Base-by-base conservation (phyloP, 257 asterid species). In the Solanum lycopersicoides region DNA sequence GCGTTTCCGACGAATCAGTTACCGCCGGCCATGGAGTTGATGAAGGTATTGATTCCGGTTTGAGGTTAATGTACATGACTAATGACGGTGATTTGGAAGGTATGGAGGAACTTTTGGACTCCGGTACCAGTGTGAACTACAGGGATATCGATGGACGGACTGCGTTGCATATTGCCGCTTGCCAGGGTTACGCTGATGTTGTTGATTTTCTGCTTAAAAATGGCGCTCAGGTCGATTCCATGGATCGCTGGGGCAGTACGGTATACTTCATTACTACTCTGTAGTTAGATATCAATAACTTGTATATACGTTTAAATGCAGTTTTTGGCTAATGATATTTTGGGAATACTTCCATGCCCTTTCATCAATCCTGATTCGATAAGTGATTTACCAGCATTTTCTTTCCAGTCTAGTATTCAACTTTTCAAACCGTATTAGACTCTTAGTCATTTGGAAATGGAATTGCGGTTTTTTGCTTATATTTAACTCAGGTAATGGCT, bases 201-300 rank as follows among this genome's bases (percentile, higher is more conserved):
- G 94, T 94, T 73, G 91, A 92, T 83, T 86, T 93, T 87, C 90
- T 94, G 69, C 95, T 95, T 34, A 88, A 88, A 23, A 89, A 90
- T 79, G 97, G 94, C 41, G 95, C 97, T 8, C 89, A 86, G 39
- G 93, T 95, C 74, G 94, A 94, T 88, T 92, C 88, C 37, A 86
- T 88, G 89, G 98, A 95, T 89, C 93, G 95, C 10, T 95, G 98
- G 98, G 98, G 98, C n/a, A 95, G 98, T 88, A 93, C 98, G 98
- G 98, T 95, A 92, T 23, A 71, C 9, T 65, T 53, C 14, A 42
- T 44, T 68, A 32, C 59, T 87, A n/a, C 2, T 6, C 5, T 53
- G 87, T 42, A 56, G 8, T 86, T 86, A n/a, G 16, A 41, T 44
- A 50, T 30, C 30, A 35, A 37, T 74, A 11, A 74, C n/a, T 71